Conservation (phyloP, 139 green algal species). For the Chlamydomonas schloesseri region DNA sequence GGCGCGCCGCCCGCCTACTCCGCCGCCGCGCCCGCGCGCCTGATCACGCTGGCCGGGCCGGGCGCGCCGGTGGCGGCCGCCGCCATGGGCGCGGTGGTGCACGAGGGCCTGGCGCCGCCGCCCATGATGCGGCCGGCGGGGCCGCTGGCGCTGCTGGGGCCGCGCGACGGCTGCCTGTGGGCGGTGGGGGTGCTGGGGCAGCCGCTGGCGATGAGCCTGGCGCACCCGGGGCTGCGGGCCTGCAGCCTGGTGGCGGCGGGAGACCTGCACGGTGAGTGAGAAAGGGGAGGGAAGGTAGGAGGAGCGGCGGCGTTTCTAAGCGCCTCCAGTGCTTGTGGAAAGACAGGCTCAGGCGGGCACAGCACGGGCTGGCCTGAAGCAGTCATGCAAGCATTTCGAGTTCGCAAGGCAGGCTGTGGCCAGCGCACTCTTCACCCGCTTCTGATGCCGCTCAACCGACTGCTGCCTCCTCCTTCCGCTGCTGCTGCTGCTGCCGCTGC, state of each 20-base stretch:
- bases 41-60: constrained; percentile 37
- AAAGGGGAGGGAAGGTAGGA: not conserved
- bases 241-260: constrained; percentile 47
- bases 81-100: not conserved
- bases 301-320: not conserved
- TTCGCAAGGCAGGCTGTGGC: too few relatives aligned
- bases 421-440: too few relatives aligned
- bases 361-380: too few relatives aligned
- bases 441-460: too few relatives aligned
- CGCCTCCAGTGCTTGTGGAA: too few relatives aligned
- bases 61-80: constrained; percentile 14
- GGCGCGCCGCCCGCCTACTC: not conserved
- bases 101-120: constrained; percentile 33
- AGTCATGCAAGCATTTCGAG: too few relatives aligned
- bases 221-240: constrained; percentile 43
- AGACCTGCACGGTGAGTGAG: constrained; percentile 45
- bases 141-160: constrained; percentile 57
- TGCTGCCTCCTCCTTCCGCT: not conserved
- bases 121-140: constrained; percentile 40
- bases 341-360: too few relatives aligned
- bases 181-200: constrained; percentile 59
- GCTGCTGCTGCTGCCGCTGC: too few relatives aligned
- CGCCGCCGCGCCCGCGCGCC: not conserved
- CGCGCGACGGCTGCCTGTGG: constrained; percentile 60
- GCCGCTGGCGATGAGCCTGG: constrained; percentile 53